Conservation (phyloP, 371 early-diverging fungal genomes). For the Parasitella parasitica region DNA sequence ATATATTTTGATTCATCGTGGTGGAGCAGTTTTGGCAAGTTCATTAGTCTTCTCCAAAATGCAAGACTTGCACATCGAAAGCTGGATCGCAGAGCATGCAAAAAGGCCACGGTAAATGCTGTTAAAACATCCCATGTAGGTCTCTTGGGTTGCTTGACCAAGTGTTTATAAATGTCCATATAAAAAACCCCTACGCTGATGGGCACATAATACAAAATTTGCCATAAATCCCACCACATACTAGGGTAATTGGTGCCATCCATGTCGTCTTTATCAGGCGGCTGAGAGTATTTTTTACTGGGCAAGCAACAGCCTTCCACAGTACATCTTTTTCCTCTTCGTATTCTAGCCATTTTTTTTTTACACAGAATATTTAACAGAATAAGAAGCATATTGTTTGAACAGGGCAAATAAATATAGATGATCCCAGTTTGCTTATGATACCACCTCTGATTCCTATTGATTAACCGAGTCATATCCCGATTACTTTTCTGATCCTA, state of each 20-base stretch:
- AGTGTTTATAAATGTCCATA: not conserved
- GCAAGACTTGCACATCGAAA: not conserved
- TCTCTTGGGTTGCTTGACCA: not conserved
- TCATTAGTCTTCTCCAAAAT: not conserved
- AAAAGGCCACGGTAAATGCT: not conserved
- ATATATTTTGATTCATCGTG: not conserved
- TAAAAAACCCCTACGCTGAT: not conserved
- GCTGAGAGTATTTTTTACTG: not conserved
- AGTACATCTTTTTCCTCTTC: not conserved
- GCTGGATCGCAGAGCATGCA: not conserved
- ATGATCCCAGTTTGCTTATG: not conserved
- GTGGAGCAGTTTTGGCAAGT: not conserved
- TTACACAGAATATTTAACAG: not conserved
- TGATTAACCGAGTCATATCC: not conserved
- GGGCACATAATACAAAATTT: not conserved
- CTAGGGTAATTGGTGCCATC: not conserved
- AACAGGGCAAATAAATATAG: not conserved
- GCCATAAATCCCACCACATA: not conserved
- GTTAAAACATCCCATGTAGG: constrained; percentile 6
- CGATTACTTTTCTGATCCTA: not conserved
- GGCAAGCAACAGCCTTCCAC: constrained; percentile 7
- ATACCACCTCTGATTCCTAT: not conserved
- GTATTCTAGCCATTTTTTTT: not conserved
- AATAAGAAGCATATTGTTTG: not conserved
- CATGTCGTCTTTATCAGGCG: not conserved